Base-by-base conservation (phyloP, 495 filamentous ascomycete species). In the Penicillium subrubescens region DNA sequence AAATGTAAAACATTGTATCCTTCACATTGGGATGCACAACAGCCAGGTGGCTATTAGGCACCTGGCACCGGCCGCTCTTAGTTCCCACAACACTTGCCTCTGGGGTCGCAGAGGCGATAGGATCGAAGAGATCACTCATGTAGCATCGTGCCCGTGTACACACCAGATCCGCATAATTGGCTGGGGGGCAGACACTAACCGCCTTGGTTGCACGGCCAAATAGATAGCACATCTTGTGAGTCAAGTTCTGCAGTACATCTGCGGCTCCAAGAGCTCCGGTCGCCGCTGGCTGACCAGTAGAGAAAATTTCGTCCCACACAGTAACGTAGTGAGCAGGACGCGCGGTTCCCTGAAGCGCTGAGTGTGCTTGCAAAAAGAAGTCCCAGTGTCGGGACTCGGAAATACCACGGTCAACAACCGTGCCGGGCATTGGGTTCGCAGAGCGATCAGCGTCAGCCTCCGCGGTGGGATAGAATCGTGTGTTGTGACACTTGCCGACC, bases 401-500 rank as follows among this genome's bases (percentile, higher is more conserved):
- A 29, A n/a, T n/a, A n/a, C n/a, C n/a, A n/a, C n/a, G n/a, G n/a
- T n/a, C n/a, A n/a, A n/a, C n/a, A n/a, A n/a, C n/a, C n/a, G n/a
- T n/a, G n/a, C n/a, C n/a, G n/a, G n/a, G n/a, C n/a, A n/a, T n/a
- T n/a, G n/a, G n/a, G n/a, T n/a, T n/a, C n/a, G n/a, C n/a, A n/a
- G n/a, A n/a, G n/a, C n/a, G n/a, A 96, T 75, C 71, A 27, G 88
- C 86, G 0, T 82, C 73, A 17, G 73, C 67, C 2, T 81, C 70
- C 4, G 81, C 71, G 0, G 82, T 85, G 1, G 87, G 84, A 72
- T 89, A 96, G 80, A 97, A 96, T 0, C 94, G 89, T 1, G 92
- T 96, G 69, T 97, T 92, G 67, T 98, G 94, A 19, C 94, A 85
- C 74, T 97, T 96, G 43, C 91, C 91, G 6, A 92, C 79, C 31